Conservation (phyloP, 176 grass and related monocot genomes). For the Avena eriantha region DNA sequence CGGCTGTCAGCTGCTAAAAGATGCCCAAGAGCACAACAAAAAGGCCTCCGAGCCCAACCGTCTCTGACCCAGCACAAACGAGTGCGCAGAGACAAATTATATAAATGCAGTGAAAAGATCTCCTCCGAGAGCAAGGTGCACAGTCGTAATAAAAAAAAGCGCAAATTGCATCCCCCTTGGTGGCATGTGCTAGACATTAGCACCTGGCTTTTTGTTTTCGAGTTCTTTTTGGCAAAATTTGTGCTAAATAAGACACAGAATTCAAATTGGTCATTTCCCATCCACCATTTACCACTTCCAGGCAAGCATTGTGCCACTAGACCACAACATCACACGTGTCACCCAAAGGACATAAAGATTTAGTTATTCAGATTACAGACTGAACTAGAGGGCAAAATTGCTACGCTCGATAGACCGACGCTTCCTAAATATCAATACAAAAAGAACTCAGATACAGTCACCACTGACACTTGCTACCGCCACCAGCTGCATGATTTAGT, state of each 20-base stretch:
- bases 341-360: background rate
- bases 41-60: too few relatives aligned
- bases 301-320: background rate
- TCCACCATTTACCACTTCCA: too few relatives aligned
- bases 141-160: background rate
- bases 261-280: too few relatives aligned
- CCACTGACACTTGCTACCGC: background rate
- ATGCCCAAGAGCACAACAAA: too few relatives aligned
- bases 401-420: background rate
- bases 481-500: background rate
- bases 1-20: too few relatives aligned
- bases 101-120: too few relatives aligned
- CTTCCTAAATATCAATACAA: conserved; percentile 19
- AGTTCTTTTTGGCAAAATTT: background rate
- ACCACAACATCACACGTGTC: background rate
- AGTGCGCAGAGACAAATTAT: too few relatives aligned
- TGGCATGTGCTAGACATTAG: background rate
- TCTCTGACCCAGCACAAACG: too few relatives aligned
- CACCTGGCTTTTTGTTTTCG: background rate
- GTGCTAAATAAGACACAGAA: background rate
- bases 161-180: background rate
- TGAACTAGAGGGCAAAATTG: conserved; percentile 37
- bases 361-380: conserved; percentile 20
- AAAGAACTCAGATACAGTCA: conserved; percentile 3
- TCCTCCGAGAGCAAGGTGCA: too few relatives aligned